phyloP scores from a whole-genome alignment of 257 asterid species.

The Nicotiana obtusifolia region DNA sequence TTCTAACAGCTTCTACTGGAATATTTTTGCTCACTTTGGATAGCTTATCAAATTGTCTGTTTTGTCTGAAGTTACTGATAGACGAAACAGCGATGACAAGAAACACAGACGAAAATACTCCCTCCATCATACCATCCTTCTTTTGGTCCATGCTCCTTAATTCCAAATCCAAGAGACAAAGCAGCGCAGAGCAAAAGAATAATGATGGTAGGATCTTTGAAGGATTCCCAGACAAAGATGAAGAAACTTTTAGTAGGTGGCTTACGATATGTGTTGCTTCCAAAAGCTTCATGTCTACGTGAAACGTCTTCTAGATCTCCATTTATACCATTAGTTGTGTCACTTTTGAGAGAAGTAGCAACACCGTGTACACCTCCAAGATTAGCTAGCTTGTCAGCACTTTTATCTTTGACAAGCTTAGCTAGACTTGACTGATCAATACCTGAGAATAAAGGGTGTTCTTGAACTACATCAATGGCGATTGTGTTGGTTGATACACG shows the following conservation, averaged over 20 bases:
- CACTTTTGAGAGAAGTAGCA: constrained; percentile 17
- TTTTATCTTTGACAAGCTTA: constrained; percentile 32
- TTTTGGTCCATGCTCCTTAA: constrained; percentile 29
- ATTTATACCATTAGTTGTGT: constrained; percentile 19
- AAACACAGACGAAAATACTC: constrained; percentile 30
- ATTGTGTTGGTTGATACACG: not conserved
- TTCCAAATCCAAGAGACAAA: constrained; percentile 37
- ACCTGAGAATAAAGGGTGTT: not conserved
- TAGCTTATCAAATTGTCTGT: constrained; percentile 28
- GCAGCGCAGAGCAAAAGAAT: constrained; percentile 31
- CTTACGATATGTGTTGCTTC: constrained; percentile 25
- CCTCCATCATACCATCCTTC: constrained; percentile 46
- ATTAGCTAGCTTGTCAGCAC: constrained; percentile 5
- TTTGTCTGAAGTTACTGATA: constrained; percentile 27
- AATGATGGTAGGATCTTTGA: constrained; percentile 28
- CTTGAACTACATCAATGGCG: not conserved
- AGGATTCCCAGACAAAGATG: constrained; percentile 26
- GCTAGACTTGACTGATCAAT: constrained; percentile 21
- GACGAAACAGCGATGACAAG: constrained; percentile 35
- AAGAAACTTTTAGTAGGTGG: constrained; percentile 20
- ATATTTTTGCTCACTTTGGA: constrained; percentile 24
- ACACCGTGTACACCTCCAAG: constrained; percentile 32
- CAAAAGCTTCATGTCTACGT: constrained; percentile 28
- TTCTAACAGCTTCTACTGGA: constrained; percentile 33
- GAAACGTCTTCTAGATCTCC: constrained; percentile 19